Conservation (phyloP, 1,139 yeast genomes). For the Nakaseomyces delphensis region DNA sequence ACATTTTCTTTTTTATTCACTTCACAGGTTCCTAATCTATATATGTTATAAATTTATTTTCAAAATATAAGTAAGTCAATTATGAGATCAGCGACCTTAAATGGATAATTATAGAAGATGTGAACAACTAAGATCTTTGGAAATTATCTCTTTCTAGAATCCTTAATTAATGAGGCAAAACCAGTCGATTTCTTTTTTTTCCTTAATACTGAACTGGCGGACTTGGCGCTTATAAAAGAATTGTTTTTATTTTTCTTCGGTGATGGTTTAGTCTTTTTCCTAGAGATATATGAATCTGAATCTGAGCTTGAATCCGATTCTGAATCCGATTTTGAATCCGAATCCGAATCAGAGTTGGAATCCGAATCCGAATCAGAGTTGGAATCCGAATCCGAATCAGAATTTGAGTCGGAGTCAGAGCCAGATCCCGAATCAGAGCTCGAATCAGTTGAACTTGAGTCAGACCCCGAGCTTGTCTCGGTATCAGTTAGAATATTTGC, state of each 20-base stretch:
- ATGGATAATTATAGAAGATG: no score
- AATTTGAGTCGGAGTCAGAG: background rate
- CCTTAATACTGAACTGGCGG: slow-evolving; percentile 35
- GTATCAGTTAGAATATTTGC: background rate
- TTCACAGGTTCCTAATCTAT: no score
- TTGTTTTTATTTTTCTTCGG: slow-evolving; percentile 17
- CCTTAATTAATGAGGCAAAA: slow-evolving; percentile 46
- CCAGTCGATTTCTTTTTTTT: slow-evolving; percentile 38
- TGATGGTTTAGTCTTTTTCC: slow-evolving; percentile 10
- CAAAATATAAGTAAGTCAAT: no score
- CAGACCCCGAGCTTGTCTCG: background rate
- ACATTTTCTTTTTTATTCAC: no score
- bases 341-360: slow-evolving; percentile 21
- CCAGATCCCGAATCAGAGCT: slow-evolving; percentile 30
- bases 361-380: slow-evolving; percentile 24
- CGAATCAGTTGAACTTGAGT: no score
- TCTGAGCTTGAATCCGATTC: slow-evolving; percentile 26
- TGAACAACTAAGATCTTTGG: no score
- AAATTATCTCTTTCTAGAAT: slow-evolving; percentile 34
- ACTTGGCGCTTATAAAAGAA: slow-evolving; percentile 36
- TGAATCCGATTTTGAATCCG: slow-evolving; percentile 19
- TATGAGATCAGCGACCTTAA: no score
- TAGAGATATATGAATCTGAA: slow-evolving; percentile 14
- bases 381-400: slow-evolving; percentile 14
- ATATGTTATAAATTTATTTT: no score